phyloP scores from a whole-genome alignment of 2,329 filamentous ascomycete species.

The Penicillium sp. region DNA sequence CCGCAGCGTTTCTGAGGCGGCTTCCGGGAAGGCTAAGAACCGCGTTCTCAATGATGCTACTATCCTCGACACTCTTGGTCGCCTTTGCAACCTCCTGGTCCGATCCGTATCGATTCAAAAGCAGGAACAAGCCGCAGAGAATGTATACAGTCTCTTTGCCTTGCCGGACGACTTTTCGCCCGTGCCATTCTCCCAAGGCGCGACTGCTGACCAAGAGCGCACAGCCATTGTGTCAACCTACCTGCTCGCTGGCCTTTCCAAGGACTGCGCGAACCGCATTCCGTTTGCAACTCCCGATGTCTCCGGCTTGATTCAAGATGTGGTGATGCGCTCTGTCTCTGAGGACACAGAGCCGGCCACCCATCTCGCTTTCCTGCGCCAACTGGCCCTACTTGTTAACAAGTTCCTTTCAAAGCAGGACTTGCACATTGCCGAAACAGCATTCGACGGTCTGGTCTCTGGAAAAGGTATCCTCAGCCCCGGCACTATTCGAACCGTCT shows the following conservation, averaged over 20 bases:
- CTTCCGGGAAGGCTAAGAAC: conserved; percentile 34
- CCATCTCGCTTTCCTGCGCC: conserved; percentile 43
- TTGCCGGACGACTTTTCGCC: conserved; percentile 33
- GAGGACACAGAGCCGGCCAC: conserved; percentile 32
- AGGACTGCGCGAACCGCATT: conserved; percentile 30
- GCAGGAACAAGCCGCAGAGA: conserved; percentile 52
- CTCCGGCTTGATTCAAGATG: conserved; percentile 35
- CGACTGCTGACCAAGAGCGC: conserved; percentile 38
- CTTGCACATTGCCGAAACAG: conserved; percentile 29
- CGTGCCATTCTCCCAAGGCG: conserved; percentile 34
- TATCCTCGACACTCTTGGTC: conserved; percentile 59
- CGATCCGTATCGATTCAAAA: conserved; percentile 53
- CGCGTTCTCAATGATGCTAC: conserved; percentile 50
- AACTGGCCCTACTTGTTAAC: conserved; percentile 42
- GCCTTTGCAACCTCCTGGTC: conserved; percentile 60
- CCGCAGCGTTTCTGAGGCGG: conserved; percentile 37
- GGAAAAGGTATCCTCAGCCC: conserved; percentile 29
- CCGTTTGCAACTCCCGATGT: conserved; percentile 37
- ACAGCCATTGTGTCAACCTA: conserved; percentile 58
- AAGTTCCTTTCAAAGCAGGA: conserved; percentile 41
- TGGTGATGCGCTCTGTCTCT: conserved; percentile 35
- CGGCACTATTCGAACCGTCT: conserved; percentile 54
- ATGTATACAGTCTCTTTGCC: conserved; percentile 55
- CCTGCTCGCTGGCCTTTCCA: conserved; percentile 53
- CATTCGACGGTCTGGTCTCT: conserved; percentile 35